phyloP scores from a whole-genome alignment of 2,329 filamentous ascomycete genomes.

The Phaeosphaeriaceae sp. region DNA sequence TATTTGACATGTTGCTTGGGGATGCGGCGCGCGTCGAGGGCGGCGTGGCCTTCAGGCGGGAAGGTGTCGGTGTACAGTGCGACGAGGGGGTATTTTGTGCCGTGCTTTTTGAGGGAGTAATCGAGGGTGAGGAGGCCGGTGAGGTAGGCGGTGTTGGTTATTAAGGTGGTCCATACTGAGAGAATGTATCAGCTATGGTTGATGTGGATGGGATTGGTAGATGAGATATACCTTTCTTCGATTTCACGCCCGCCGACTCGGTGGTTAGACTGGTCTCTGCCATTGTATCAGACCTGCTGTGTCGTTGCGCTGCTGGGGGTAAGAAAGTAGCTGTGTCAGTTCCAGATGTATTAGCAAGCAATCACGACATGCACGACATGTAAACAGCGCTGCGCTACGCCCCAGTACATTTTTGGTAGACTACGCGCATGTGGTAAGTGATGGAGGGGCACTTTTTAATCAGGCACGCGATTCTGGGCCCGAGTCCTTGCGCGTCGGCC shows the following conservation, averaged over 20 bases:
- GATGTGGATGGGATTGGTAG: conserved; percentile 5
- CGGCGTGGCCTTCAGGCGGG: conserved; percentile 70
- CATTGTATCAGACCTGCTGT: conserved; percentile 4
- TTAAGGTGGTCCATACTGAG: conserved; percentile 83
- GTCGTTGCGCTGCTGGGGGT: background rate
- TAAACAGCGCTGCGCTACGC: background rate
- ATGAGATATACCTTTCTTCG: conserved; percentile 48
- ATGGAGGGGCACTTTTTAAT: conserved; percentile 19
- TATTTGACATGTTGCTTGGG: conserved; percentile 73
- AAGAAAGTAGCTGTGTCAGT: background rate
- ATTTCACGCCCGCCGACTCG: conserved; percentile 32
- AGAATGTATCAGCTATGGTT: conserved; percentile 14
- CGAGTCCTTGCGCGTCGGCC: conserved; percentile 9
- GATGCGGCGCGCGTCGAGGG: conserved; percentile 74
- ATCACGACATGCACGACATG: conserved; percentile 4
- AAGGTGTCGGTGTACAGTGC: conserved; percentile 84
- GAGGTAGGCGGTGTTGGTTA: conserved; percentile 84
- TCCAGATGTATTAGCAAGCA: conserved; percentile 4
- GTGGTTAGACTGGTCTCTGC: conserved; percentile 6
- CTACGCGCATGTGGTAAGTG: conserved; percentile 1
- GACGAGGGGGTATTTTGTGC: conserved; percentile 77
- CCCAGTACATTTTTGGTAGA: conserved; percentile 3
- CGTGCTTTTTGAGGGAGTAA: conserved; percentile 71
- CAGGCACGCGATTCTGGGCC: conserved; percentile 7
- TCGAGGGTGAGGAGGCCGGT: conserved; percentile 82